Evolutionary conservation across 2,329 filamentous ascomycete species (phyloP), one percentile per base, ranked within the genome.

Genomic region (Alternaria longipes): DNA sequence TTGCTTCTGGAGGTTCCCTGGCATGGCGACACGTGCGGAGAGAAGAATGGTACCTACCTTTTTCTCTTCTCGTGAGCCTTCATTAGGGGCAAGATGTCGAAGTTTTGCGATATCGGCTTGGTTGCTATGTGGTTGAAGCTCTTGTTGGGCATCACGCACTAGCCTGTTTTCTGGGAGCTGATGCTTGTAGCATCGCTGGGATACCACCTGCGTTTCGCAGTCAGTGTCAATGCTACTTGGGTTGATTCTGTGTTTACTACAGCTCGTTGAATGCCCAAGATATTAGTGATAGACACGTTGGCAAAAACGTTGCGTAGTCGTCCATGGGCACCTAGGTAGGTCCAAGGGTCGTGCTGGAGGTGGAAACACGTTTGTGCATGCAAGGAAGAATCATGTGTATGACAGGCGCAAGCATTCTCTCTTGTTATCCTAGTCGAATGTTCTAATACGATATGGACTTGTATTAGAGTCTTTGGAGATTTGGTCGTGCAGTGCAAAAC

Each of bases 1-100:
- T 55, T 42, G 47, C 26, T 60, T 24, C 42, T 57, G 58, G 20
- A 46, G 46, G 51, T 30, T 49, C 18, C 30, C 22, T 45, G 22
- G 34, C 24, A 16, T 45, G 28, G 40, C 45, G 5, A 55, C 54
- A 47, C 45, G 45, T 44, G 40, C 45, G 1, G 16, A 22, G 34
- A 28, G n/a, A 22, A 51, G 16, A 20, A 51, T 30, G 32, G 12
- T 42, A 4, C 32, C 32, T 60, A 24, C 4, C 24, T 42, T 26
- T n/a, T 34, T 32, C 14, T 18, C 42, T 42, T 51, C 22, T 41
- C 28, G 20, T 8, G 32, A 42, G 9, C 9, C 8, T 44, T 26
- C 12, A 22, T 30, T 16, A 14, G 36, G 16, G 51, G 18, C 12
- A 36, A 16, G 22, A 24, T 12, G 3, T 46, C 50, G 32, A 51